These are phyloP conservation scores for Eimeria sp. DNA, from an alignment of 169 alveolate genomes.

Conservation along the genomic window DNA sequence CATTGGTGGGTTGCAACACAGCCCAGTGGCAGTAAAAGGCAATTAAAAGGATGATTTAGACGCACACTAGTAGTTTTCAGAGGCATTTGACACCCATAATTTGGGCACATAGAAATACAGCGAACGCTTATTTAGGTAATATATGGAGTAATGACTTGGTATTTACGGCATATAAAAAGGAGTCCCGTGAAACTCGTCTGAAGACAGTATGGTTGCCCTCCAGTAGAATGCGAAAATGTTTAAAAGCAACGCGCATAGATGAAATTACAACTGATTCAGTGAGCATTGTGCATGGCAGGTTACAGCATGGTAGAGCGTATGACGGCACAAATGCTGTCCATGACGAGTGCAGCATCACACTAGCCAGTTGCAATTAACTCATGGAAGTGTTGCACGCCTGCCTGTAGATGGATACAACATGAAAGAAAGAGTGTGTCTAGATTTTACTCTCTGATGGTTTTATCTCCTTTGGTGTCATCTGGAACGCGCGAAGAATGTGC, in stretches of 20 bases:
- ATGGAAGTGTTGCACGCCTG: not conserved
- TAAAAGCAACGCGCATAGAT: not conserved
- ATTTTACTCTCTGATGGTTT: not conserved
- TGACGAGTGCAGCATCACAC: not conserved
- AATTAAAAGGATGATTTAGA: not conserved
- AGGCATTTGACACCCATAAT: not conserved
- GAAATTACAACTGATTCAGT: not conserved
- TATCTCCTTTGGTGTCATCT: not conserved
- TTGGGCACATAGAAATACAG: too few relatives aligned
- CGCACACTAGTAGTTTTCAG: not conserved
- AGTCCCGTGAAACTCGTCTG: too few relatives aligned
- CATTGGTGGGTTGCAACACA: slow-evolving; percentile 85
- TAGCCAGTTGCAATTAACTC: not conserved
- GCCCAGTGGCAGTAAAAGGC: not conserved
- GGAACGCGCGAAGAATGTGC: not conserved
- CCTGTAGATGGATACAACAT: not conserved
- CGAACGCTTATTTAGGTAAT: not conserved
- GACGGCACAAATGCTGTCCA: not conserved
- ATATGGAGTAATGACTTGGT: not conserved
- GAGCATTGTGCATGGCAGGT: not conserved
- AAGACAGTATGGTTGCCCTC: not conserved
- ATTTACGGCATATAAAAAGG: not conserved
- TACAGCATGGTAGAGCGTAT: not conserved
- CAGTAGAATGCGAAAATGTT: not conserved
- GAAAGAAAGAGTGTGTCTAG: not conserved